Percentiles rank a stretch among this genome's conserved stretches.
phyloP scores from a whole-genome alignment of 495 filamentous ascomycete genomes.

The Zalerion maritima region DNA sequence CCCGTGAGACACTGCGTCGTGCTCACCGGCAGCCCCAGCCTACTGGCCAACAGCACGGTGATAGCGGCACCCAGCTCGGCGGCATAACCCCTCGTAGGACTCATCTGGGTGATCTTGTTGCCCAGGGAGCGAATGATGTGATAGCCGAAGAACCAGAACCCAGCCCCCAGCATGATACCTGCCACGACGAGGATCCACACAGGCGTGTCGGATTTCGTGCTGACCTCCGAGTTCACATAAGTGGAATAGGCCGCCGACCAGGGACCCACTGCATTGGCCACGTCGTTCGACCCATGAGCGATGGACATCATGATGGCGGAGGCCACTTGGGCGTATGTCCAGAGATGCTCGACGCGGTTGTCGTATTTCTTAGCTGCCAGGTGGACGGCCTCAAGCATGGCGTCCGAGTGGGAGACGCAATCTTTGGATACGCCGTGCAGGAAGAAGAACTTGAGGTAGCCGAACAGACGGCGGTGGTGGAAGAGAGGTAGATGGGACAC shows the following conservation, averaged over 20 bases:
- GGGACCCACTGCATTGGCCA: conserved; percentile 51
- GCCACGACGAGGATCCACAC: conserved; percentile 47
- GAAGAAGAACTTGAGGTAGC: conserved; percentile 43
- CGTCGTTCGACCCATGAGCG: conserved; percentile 55
- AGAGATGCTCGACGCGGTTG: conserved; percentile 51
- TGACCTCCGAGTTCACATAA: conserved; percentile 41
- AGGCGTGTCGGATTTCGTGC: too few species aligned
- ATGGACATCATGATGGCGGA: conserved; percentile 51
- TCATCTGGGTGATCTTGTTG: conserved; percentile 55
- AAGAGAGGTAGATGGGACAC: too few species aligned
- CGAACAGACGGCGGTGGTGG: conserved; percentile 42
- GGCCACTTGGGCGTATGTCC: conserved; percentile 46
- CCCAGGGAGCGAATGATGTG: conserved; percentile 56
- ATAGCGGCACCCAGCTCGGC: conserved; percentile 56
- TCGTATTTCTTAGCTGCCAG: conserved; percentile 43
- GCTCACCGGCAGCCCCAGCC: conserved; percentile 44
- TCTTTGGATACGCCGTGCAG: conserved; percentile 56
- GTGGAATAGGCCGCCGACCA: conserved; percentile 48
- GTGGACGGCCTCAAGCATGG: conserved; percentile 45
- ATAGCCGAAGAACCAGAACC: conserved; percentile 50
- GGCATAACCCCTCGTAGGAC: conserved; percentile 43
- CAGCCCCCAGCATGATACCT: conserved; percentile 36
- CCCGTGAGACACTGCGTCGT: conserved; percentile 47
- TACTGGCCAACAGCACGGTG: conserved; percentile 49
- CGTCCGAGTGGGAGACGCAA: conserved; percentile 49